Percentiles rank a stretch among this genome's conserved stretches.
These are phyloP conservation scores for Camelina hispida DNA, from an alignment of 345 rosid species.

Conservation along the genomic window DNA sequence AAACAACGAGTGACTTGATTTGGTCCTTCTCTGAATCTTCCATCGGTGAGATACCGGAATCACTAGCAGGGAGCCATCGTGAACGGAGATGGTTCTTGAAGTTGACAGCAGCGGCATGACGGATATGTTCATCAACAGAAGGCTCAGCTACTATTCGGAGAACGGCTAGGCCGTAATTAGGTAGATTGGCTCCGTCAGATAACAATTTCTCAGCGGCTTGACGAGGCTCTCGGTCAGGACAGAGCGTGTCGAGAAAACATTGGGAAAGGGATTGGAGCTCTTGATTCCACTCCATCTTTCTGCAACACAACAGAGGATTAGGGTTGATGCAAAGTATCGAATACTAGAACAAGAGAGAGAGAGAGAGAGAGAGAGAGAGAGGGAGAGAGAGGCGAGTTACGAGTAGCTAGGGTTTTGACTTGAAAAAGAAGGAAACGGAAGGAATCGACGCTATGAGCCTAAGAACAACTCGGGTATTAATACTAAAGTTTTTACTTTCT, in stretches of 20 bases:
- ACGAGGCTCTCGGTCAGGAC: constrained; percentile 71
- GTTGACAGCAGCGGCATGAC: constrained; percentile 89
- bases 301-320: too few relatives aligned
- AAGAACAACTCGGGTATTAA: too few relatives aligned
- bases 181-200: constrained; percentile 59
- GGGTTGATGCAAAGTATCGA: too few relatives aligned
- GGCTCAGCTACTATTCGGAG: constrained; percentile 77
- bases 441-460: too few relatives aligned
- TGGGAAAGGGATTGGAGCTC: constrained; percentile 70
- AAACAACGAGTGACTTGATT: constrained; percentile 73
- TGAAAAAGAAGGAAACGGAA: too few relatives aligned
- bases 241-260: constrained; percentile 77
- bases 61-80: constrained; percentile 70
- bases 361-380: too few relatives aligned
- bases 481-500: too few relatives aligned
- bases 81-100: constrained; percentile 85
- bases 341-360: too few relatives aligned
- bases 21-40: constrained; percentile 69
- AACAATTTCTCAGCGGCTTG: constrained; percentile 77
- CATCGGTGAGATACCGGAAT: constrained; percentile 51
- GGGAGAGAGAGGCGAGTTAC: too few relatives aligned
- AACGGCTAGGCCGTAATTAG: constrained; percentile 76
- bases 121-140: constrained; percentile 72
- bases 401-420: too few relatives aligned
- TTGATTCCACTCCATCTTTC: constrained; percentile 63